Conservation (phyloP, 75 land plant genomes). For the Picea sitchensis region DNA sequence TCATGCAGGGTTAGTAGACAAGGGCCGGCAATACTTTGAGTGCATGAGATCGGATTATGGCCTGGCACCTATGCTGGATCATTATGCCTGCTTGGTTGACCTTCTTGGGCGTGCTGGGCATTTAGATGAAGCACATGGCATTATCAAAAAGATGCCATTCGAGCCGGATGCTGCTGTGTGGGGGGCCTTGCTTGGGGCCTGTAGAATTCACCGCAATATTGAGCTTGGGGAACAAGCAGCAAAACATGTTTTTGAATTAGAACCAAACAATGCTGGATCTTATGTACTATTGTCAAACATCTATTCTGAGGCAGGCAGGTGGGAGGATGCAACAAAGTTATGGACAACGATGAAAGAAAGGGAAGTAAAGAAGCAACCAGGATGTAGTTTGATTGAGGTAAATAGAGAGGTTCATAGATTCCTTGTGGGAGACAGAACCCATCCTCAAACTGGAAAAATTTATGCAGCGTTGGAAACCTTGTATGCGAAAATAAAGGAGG, state of each 20-base stretch:
- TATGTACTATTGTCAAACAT: conserved; percentile 34
- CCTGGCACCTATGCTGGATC: conserved; percentile 32
- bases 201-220: conserved; percentile 28
- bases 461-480: conserved; percentile 18
- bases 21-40: conserved; percentile 26
- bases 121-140: conserved; percentile 30
- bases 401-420: conserved; percentile 34
- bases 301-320: conserved; percentile 34
- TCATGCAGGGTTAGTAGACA: conserved; percentile 27
- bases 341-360: conserved; percentile 24
- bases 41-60: conserved; percentile 27
- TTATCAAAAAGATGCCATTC: conserved; percentile 24
- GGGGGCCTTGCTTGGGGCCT: conserved; percentile 38
- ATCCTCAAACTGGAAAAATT: conserved; percentile 9
- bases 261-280: conserved; percentile 20
- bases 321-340: conserved; percentile 43
- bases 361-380: conserved; percentile 10
- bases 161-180: conserved; percentile 22
- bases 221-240: conserved; percentile 33
- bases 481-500: conserved; percentile 16
- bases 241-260: conserved; percentile 28
- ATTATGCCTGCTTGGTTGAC: conserved; percentile 58
- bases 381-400: conserved; percentile 36
- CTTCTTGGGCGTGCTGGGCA: conserved; percentile 26
- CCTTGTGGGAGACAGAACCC: conserved; percentile 15